Evolutionary conservation across 2,329 filamentous ascomycete species (phyloP), one percentile per base, ranked within the genome.

Genomic region (Cladosporium austrohemisphaericum): DNA sequence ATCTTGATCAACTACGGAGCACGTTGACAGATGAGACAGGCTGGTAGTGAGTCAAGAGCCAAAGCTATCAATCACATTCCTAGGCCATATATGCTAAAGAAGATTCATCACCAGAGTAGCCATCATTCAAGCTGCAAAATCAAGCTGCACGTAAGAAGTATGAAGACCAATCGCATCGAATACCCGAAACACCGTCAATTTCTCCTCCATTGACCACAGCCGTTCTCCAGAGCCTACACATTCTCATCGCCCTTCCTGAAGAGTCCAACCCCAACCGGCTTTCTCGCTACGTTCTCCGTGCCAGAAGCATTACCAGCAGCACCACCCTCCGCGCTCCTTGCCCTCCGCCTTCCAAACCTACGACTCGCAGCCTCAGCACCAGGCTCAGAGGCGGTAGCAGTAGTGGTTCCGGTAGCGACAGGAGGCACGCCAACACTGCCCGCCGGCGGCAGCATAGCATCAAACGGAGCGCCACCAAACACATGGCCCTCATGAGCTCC

Each of bases 401-500:
- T 23, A 14, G 13, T 23, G 4, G 38, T 41, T 5, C 18, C 20
- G 23, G n/a, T 28, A 29, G 3, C 29, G 14, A 7, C 20, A 26
- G 44, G 3, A 22, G 25, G 16, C 20, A 41, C 45, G 36, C 48
- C 51, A 29, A 49, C 32, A 46, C 47, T 41, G 1, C 49, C 44
- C 16, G 37, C 26, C 11, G 26, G 16, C 13, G 26, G 19, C 22
- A 31, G 13, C 4, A 33, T 61, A 18, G 72, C 69, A 57, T 75
- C 71, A 40, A 68, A 68, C 0, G 71, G 72, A 4, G 72, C 69
- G 36, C 71, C 69, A 14, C 65, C 68, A 52, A 64, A 65, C 25
- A 69, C 65, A 37, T 67, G 65, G 4, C 63, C 67, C 25, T 71
- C 66, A 10, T 63, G 59, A 0, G 60, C 60, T 16, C 81, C 81